phyloP scores from a whole-genome alignment of 208 protist genomes.

The Trypanosoma scelopori region DNA sequence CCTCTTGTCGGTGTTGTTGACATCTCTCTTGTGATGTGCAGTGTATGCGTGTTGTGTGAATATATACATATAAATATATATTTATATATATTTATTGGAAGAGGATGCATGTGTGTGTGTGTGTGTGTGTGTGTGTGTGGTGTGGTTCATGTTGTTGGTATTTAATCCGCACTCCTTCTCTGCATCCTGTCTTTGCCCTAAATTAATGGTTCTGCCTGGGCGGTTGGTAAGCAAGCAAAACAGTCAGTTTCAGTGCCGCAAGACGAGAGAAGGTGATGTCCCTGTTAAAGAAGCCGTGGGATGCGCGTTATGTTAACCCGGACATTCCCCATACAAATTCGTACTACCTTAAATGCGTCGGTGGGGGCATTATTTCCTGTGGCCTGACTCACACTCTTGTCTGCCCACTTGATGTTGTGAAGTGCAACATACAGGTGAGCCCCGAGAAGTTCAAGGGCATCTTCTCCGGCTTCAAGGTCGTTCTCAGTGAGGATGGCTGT shows the following conservation, averaged over 20 bases:
- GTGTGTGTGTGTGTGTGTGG: conserved; percentile 11
- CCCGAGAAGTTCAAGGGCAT: conserved; percentile 89
- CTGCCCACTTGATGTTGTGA: conserved; percentile 96
- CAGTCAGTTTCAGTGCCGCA: no score
- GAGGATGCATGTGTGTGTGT: not conserved
- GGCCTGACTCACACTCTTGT: conserved; percentile 94
- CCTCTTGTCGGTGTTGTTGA: no score
- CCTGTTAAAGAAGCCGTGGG: conserved; percentile 66
- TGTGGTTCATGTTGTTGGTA: not conserved
- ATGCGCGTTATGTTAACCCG: conserved; percentile 79
- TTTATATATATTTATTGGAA: no score
- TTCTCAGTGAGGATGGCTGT: conserved; percentile 66
- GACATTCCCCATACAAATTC: conserved; percentile 53
- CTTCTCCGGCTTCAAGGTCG: conserved; percentile 54
- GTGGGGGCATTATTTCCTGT: conserved; percentile 93
- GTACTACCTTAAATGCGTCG: conserved; percentile 94
- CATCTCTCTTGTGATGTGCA: no score
- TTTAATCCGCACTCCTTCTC: conserved; percentile 8
- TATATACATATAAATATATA: no score
- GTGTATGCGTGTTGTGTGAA: no score
- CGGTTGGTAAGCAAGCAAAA: no score
- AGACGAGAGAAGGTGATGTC: no score
- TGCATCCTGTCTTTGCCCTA: not conserved
- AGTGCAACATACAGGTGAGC: conserved; percentile 95
- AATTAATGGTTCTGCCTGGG: not conserved